phyloP scores from a whole-genome alignment of 2,329 filamentous ascomycete species.

The Hirsutella rhossiliensis region DNA sequence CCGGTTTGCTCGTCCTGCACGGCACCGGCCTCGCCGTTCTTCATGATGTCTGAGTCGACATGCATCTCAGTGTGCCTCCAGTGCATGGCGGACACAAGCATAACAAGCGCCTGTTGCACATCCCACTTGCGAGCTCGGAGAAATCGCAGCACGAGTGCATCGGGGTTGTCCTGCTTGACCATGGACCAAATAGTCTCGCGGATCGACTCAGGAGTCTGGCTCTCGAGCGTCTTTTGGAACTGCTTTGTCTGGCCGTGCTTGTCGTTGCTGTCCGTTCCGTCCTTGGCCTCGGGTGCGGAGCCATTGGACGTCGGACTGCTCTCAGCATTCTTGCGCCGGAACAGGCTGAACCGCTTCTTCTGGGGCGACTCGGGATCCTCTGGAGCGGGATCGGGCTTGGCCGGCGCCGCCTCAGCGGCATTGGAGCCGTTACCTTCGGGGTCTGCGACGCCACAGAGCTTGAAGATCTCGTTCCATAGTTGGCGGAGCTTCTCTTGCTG shows the following conservation, averaged over 20 bases:
- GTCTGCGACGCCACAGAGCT: slow-evolving; percentile 54
- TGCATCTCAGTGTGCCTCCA: slow-evolving; percentile 78
- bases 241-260: slow-evolving; percentile 88
- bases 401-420: slow-evolving; percentile 3
- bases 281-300: slow-evolving; percentile 21
- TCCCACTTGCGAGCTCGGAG: slow-evolving; percentile 92
- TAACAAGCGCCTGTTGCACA: slow-evolving; percentile 80
- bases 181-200: slow-evolving; percentile 79
- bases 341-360: slow-evolving; percentile 62
- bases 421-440: slow-evolving; percentile 11
- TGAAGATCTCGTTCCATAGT: slow-evolving; percentile 68
- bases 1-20: slow-evolving; percentile 43
- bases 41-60: slow-evolving; percentile 82
- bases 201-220: slow-evolving; percentile 64
- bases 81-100: slow-evolving; percentile 88
- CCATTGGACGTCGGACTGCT: slow-evolving; percentile 19
- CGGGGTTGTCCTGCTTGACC: slow-evolving; percentile 91
- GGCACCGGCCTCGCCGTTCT: slow-evolving; percentile 58
- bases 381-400: not conserved
- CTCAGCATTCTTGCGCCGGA: slow-evolving; percentile 50
- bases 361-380: slow-evolving; percentile 48
- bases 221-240: slow-evolving; percentile 71
- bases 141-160: slow-evolving; percentile 72
- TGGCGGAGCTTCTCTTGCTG: slow-evolving; percentile 81
- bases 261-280: slow-evolving; percentile 55